A percentile compares a stretch with the other conserved stretches of the same genome.
Conservation (phyloP, 2,329 filamentous ascomycete genomes). For the Fusarium scirpi region DNA sequence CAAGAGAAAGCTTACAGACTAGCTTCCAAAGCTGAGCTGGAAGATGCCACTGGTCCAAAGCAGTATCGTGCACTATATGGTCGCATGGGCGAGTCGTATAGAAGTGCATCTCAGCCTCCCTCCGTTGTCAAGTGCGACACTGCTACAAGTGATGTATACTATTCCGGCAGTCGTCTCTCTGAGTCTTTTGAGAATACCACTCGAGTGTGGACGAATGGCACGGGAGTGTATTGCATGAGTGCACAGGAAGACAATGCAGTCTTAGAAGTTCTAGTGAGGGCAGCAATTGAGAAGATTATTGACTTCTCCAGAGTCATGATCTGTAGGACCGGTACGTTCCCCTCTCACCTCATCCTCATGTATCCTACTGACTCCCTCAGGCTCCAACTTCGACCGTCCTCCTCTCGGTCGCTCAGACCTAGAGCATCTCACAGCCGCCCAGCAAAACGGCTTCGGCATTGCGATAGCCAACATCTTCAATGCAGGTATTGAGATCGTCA, state of each 20-base stretch:
- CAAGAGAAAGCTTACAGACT: constrained; percentile 64
- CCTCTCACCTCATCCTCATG: accelerated
- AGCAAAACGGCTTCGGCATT: constrained; percentile 73
- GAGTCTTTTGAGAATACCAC: constrained; percentile 75
- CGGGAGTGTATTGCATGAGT: constrained; percentile 75
- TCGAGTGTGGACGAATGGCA: constrained; percentile 73
- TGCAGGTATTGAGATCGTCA: constrained; percentile 73
- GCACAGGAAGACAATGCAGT: constrained; percentile 80
- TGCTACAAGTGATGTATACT: constrained; percentile 80
- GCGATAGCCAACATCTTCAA: constrained; percentile 74
- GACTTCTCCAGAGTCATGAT: constrained; percentile 77
- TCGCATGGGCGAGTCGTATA: constrained; percentile 54
- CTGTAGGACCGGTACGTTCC: constrained; percentile 67
- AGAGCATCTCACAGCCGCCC: constrained; percentile 68
- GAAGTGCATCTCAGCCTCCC: constrained; percentile 61
- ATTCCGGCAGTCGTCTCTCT: constrained; percentile 69
- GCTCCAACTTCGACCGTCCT: constrained; percentile 78
- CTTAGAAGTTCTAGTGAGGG: constrained; percentile 73
- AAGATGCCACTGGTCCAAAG: constrained; percentile 61
- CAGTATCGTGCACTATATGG: constrained; percentile 68
- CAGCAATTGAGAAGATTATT: constrained; percentile 65
- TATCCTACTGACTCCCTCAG: constrained; percentile 44
- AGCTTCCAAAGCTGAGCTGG: constrained; percentile 64
- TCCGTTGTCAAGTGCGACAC: constrained; percentile 73
- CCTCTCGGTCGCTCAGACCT: constrained; percentile 67